Percentiles rank a stretch among this genome's conserved stretches.
Conservation (phyloP, 2,329 filamentous ascomycete genomes). For the Periglandula ipomoeae region DNA sequence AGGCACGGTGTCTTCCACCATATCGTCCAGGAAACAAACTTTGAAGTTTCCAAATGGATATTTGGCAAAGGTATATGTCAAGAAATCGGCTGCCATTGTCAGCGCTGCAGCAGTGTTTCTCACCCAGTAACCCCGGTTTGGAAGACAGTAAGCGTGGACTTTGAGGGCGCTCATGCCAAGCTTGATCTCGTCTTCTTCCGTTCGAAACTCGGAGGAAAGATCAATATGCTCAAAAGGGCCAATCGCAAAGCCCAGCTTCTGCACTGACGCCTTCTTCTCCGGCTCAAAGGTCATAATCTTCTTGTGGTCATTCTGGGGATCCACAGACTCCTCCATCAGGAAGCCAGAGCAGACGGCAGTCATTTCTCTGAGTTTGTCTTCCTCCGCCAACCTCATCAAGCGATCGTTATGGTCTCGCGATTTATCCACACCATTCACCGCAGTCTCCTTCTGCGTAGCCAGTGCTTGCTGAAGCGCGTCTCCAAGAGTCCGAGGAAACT, state of each 20-base stretch:
- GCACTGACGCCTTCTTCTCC: constrained; percentile 65
- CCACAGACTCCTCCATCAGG: constrained; percentile 70
- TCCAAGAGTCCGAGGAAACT: constrained; percentile 75
- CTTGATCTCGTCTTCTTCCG: constrained; percentile 85
- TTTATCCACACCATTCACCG: constrained; percentile 23
- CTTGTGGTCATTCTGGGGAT: constrained; percentile 67
- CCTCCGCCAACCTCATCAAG: constrained; percentile 47
- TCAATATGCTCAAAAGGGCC: constrained; percentile 94
- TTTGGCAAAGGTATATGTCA: constrained; percentile 77
- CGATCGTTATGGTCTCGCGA: constrained; percentile 32
- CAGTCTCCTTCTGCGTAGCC: constrained; percentile 29
- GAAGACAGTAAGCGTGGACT: constrained; percentile 85
- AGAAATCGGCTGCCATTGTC: constrained; percentile 80
- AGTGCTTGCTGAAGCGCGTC: constrained; percentile 54
- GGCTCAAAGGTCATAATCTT: constrained; percentile 84
- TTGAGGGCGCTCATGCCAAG: constrained; percentile 82
- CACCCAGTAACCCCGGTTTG: constrained; percentile 71
- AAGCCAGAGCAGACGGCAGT: constrained; percentile 86
- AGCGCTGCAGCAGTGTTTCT: constrained; percentile 80
- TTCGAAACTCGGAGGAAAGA: constrained; percentile 73
- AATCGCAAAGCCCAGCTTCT: constrained; percentile 87
- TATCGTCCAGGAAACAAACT: constrained; percentile 87
- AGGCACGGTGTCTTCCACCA: constrained; percentile 63
- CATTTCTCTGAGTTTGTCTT: constrained; percentile 84
- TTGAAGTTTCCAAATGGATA: constrained; percentile 93